Percentiles rank a stretch among this genome's conserved stretches.
Evolutionary conservation across 371 early-diverging fungal species (phyloP).

Genomic region (Encephalitozoon intestinalis): DNA sequence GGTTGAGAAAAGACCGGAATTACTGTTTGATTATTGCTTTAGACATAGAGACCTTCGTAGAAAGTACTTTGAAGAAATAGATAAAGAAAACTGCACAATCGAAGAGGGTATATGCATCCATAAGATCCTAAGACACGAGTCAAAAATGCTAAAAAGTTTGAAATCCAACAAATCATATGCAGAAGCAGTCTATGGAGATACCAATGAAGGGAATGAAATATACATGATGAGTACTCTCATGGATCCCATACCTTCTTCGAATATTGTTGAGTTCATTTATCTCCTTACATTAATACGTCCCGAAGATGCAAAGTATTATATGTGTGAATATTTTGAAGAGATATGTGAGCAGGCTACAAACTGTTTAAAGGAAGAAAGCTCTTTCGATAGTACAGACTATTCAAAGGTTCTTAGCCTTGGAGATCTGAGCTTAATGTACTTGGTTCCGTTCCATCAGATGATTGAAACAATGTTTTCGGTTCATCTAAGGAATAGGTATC

Average conservation of each 20-base stretch:
- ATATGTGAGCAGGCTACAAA: background rate
- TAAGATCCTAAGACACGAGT: background rate
- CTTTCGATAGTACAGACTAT: background rate
- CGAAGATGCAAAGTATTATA: background rate
- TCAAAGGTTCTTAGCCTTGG: background rate
- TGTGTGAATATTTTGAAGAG: constrained; percentile 4
- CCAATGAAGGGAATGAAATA: background rate
- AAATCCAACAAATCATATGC: background rate
- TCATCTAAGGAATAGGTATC: background rate
- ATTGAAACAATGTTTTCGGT: background rate
- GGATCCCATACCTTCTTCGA: background rate
- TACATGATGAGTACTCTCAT: background rate
- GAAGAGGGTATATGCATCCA: constrained; percentile 23
- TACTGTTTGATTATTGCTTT: constrained; percentile 20
- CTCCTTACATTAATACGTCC: constrained; percentile 3
- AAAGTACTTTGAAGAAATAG: constrained; percentile 8
- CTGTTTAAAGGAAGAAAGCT: background rate
- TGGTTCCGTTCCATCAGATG: background rate
- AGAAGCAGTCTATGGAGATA: background rate
- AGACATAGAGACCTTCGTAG: background rate
- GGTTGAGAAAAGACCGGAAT: background rate
- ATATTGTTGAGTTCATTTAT: background rate
- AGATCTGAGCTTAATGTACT: background rate
- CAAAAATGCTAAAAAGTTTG: too few species aligned
- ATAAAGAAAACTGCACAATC: constrained; percentile 3